Conservation (phyloP, 2,329 filamentous ascomycete genomes). For the Emydomyces testavorans region DNA sequence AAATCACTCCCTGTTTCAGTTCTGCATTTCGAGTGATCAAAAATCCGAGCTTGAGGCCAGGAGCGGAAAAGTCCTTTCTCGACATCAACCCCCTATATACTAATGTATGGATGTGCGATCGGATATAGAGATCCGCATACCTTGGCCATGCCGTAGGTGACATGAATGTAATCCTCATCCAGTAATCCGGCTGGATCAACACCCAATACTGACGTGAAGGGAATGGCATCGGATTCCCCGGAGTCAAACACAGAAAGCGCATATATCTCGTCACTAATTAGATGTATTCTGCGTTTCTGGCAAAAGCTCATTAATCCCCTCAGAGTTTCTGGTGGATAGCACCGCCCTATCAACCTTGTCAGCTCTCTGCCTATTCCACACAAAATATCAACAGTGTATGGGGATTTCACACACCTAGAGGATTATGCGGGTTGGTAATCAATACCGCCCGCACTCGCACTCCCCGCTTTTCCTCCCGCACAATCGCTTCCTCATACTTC, state of each 20-base stretch:
- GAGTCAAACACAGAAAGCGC: slow-evolving; percentile 41
- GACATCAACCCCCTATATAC: background rate
- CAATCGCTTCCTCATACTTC: slow-evolving; percentile 31
- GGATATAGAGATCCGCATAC: slow-evolving; percentile 13
- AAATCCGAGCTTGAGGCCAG: slow-evolving; percentile 43
- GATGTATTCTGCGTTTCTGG: slow-evolving; percentile 39
- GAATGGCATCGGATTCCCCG: slow-evolving; percentile 30
- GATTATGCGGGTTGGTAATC: slow-evolving; percentile 38
- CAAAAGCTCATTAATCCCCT: slow-evolving; percentile 41
- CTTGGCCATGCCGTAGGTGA: slow-evolving; percentile 38
- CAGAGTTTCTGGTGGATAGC: slow-evolving; percentile 36
- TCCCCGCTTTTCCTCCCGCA: slow-evolving; percentile 24
- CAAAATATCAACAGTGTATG: too few species aligned
- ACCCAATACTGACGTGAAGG: slow-evolving; percentile 40
- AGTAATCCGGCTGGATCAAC: slow-evolving; percentile 38
- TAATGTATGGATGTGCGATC: background rate
- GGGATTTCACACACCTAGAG: slow-evolving; percentile 30
- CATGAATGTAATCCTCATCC: slow-evolving; percentile 41
- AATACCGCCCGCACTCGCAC: slow-evolving; percentile 32
- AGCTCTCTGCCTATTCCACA: slow-evolving; percentile 37
- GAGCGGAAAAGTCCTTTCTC: slow-evolving; percentile 45
- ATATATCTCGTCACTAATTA: slow-evolving; percentile 51
- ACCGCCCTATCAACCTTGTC: slow-evolving; percentile 35
- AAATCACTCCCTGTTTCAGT: slow-evolving; percentile 1
- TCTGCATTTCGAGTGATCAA: slow-evolving; percentile 6